Base-by-base conservation (phyloP, 176 grass and related monocot species). In the Alloteropsis semialata region DNA sequence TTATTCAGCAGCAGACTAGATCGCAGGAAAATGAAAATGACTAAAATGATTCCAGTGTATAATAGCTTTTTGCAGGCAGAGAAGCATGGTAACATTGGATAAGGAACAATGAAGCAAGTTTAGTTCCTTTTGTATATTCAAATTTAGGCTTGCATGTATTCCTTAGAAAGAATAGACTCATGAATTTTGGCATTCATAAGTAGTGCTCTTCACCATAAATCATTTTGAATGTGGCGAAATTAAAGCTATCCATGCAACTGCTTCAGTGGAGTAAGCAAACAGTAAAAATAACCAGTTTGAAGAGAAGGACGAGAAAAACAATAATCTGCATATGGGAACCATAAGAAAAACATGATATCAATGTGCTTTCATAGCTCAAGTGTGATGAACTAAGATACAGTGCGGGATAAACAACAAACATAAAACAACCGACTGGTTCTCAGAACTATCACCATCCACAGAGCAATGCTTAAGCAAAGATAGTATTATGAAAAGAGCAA, bases 401-500 rank as follows among this genome's bases (percentile, higher is more conserved):
- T 75, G 45, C 22, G 29, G 1, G 1, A 22, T 42, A 72, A 85
- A 55, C 22, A 63, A 53, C 44, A 14, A 84, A 76, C 36, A 29
- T 37, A 53, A 43, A 78, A 72, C 25, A 46, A 33, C 9, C 36
- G 28, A 51, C 57, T 87, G 64, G 49, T 81, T 39, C 88, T 58
- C 16, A 83, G 49, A 50, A 76, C 17, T 78, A 85, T 60, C 39
- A 67, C 25, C 50, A 77, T 68, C 33, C 10, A 63, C 16, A 19
- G 15, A 30, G 21, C n/a, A 70, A 84, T 72, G 34, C 59, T 69
- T 25, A 74, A 85, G 53, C 45, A 81, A 88, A 42, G 8, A 78
- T 36, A 44, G 19, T 69, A 69, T 57, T 55, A 28, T 21, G 22
- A 63, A 82, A 33, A 18, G 10, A 77, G 10, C 59, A 65, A 74